These are phyloP conservation scores for Pythium folliculosum DNA, from an alignment of 352 stramenopile species.

Conservation along the genomic window DNA sequence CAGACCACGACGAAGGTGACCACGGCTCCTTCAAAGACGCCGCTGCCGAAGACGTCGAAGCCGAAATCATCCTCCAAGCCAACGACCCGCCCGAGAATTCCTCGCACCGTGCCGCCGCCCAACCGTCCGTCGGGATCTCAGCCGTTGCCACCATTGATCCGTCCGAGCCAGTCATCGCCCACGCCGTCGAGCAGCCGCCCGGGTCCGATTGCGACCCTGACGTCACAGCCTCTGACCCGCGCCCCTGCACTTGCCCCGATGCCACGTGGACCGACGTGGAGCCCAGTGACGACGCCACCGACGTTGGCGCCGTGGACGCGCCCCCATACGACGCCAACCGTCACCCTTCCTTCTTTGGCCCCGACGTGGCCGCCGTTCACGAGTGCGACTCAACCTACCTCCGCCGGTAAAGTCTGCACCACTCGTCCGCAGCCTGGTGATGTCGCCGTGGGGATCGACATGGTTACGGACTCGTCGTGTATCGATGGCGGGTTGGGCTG, in stretches of 20 bases:
- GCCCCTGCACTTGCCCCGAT: neutral
- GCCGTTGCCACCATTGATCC: slow-evolving; percentile 2
- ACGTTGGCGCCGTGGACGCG: neutral
- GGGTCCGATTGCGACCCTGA: neutral
- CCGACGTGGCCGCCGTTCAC: neutral
- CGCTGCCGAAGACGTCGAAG: neutral
- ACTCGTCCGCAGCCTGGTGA: slow-evolving; percentile 23
- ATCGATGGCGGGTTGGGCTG: slow-evolving; percentile 9
- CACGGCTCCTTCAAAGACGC: neutral
- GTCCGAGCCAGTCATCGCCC: neutral
- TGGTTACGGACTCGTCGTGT: slow-evolving; percentile 9
- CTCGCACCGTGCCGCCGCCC: neutral
- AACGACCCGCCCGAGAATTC: neutral
- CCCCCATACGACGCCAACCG: neutral
- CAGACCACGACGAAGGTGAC: neutral
- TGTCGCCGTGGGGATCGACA: slow-evolving; percentile 30
- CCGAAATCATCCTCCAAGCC: neutral
- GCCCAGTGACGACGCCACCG: neutral
- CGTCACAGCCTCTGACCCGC: neutral
- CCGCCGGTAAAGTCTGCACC: neutral
- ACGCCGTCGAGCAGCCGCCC: neutral
- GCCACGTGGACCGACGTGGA: neutral
- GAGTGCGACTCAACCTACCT: neutral
- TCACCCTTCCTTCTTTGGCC: neutral
- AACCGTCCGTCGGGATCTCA: neutral